Evolutionary conservation across 768 basidiomycete genomes (phyloP), one percentile per base, ranked within the genome.

Genomic region (Lanmaoa pseudosensibilis): DNA sequence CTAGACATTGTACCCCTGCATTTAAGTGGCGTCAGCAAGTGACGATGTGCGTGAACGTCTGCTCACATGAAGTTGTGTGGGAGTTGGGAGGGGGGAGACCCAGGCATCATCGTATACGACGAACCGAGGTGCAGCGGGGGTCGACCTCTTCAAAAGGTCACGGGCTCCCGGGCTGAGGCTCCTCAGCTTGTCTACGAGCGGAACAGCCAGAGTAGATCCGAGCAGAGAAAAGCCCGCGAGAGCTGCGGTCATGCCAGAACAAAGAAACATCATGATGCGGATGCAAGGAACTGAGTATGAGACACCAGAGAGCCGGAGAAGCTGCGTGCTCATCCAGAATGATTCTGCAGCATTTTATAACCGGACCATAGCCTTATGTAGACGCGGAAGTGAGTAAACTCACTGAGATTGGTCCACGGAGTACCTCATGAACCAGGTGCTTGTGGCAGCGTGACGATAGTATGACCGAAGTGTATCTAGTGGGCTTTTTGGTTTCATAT

Each of bases 41-140:
- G 21, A 16, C 2, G 15, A 49, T 32, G 18, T 8, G 6, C 11
- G 19, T 23, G 46, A 52, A 15, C 16, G 5, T n/a, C 27, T 5
- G n/a, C 63, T 41, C 61, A 82, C 83, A 55, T 70, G 65, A 54
- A 86, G 69, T 4, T 72, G 59, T 23, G 81, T 69, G 21, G 73
- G 67, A 5, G 72, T 64, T 2, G 85, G 84, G 21, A 66, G 64
- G 2, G 79, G 78, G 40, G 68, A 66, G 9, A 79, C 75, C 55
- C 69, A 83, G 23, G 66, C 60, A 49, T 78, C 77, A 46, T 71
- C 66, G 57, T 78, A 78, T 16, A 68, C 63, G 7, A 75, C 44
- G 32, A 74, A 87, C 58, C 81, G 77, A 25, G 84, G 85, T 6
- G 81, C 74, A 30, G 77, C 74, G 0, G 78, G 75, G 5, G 41